A percentile compares a stretch with the other conserved stretches of the same genome.
Evolutionary conservation across 768 basidiomycete genomes (phyloP).

Genomic region (Calvatia gigantea): DNA sequence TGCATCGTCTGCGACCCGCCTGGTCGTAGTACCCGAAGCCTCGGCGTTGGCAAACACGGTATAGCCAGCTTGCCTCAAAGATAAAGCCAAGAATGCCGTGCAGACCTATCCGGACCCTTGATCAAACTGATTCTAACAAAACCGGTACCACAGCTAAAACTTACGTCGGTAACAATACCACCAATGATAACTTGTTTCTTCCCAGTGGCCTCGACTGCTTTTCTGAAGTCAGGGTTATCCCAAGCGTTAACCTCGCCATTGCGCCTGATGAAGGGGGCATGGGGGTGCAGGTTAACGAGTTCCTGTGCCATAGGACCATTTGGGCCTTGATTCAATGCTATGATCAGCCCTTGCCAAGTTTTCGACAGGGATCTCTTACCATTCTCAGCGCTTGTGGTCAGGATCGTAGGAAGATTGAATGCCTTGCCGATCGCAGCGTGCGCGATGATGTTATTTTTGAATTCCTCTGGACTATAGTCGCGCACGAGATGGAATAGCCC

Average conservation of each 20-base stretch:
- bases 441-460: slow-evolving; percentile 42
- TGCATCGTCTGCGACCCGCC: slow-evolving; percentile 38
- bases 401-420: slow-evolving; percentile 41
- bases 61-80: slow-evolving; percentile 42
- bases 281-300: slow-evolving; percentile 40
- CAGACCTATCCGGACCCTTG: slow-evolving; percentile 33
- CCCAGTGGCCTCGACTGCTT: slow-evolving; percentile 43
- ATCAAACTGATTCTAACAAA: not conserved
- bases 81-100: slow-evolving; percentile 45
- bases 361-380: slow-evolving; percentile 23
- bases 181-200: slow-evolving; percentile 48
- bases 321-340: slow-evolving; percentile 32
- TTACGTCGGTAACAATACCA: slow-evolving; percentile 48
- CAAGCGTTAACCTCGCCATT: slow-evolving; percentile 49
- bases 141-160: slow-evolving; percentile 13
- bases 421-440: slow-evolving; percentile 43
- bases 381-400: slow-evolving; percentile 43
- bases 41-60: slow-evolving; percentile 46
- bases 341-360: not conserved
- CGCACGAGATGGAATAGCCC: slow-evolving; percentile 44
- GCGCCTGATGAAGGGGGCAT: slow-evolving; percentile 42
- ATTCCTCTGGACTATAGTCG: slow-evolving; percentile 35
- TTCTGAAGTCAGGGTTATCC: slow-evolving; percentile 46
- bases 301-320: slow-evolving; percentile 46
- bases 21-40: slow-evolving; percentile 39